A percentile compares a stretch with the other conserved stretches of the same genome.
phyloP scores from a whole-genome alignment of 2,329 filamentous ascomycete genomes.

The Pseudogymnoascus sp. region DNA sequence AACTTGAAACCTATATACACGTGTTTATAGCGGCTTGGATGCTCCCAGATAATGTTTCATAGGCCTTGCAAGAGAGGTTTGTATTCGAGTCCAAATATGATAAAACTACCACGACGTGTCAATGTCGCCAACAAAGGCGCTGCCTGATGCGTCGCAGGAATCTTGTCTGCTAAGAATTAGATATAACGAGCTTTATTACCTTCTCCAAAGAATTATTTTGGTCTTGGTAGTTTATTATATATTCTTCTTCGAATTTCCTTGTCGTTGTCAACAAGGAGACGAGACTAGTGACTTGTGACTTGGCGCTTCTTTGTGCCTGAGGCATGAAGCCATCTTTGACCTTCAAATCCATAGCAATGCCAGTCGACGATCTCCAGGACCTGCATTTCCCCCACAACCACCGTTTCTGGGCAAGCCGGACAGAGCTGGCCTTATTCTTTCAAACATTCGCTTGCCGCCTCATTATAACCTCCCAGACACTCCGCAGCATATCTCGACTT shows the following conservation, averaged over 20 bases:
- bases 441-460: background rate
- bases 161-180: background rate
- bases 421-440: background rate
- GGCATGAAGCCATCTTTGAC: constrained; percentile 7
- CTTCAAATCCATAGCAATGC: constrained; percentile 9
- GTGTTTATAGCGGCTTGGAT: background rate
- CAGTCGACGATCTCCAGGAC: constrained; percentile 9
- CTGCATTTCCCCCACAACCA: constrained; percentile 10
- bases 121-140: background rate
- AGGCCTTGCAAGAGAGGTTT: background rate
- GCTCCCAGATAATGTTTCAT: background rate
- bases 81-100: background rate
- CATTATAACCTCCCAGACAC: background rate
- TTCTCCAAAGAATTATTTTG: background rate
- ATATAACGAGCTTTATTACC: background rate
- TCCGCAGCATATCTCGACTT: background rate
- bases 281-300: background rate
- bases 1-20: background rate
- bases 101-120: constrained; percentile 5
- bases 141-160: background rate
- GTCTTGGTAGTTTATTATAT: background rate
- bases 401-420: constrained; percentile 7
- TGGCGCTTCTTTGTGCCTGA: background rate
- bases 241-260: background rate
- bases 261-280: background rate